These are phyloP conservation scores for Aspergillus panamensis DNA, from an alignment of 495 filamentous ascomycete genomes.

Conservation along the genomic window DNA sequence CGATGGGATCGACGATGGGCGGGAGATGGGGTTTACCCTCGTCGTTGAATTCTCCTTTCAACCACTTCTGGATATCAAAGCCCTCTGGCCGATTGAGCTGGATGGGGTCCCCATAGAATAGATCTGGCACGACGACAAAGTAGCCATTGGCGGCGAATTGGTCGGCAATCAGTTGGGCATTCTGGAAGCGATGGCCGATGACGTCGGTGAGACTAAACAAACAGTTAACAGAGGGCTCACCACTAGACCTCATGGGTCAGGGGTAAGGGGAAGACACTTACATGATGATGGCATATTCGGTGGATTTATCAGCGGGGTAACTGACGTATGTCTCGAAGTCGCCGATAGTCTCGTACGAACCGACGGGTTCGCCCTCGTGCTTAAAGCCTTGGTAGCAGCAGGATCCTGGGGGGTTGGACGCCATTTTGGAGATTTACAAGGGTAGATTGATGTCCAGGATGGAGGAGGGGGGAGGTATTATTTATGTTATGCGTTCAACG, in stretches of 20 bases:
- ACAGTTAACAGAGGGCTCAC: no score
- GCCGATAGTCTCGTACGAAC: constrained; percentile 20
- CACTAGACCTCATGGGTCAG: no score
- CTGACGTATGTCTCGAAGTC: constrained; percentile 26
- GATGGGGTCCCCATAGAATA: constrained; percentile 31
- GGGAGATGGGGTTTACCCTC: constrained; percentile 38
- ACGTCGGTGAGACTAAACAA: constrained; percentile 26
- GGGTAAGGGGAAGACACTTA: not conserved
- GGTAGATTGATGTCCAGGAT: not conserved
- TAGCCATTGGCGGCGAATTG: constrained; percentile 74
- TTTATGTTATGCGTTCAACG: no score
- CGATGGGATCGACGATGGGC: constrained; percentile 55
- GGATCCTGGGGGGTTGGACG: constrained; percentile 3
- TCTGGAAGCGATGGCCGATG: constrained; percentile 29
- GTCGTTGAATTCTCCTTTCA: not conserved
- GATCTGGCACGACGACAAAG: constrained; percentile 62
- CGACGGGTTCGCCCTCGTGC: constrained; percentile 27
- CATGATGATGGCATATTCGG: constrained; percentile 28
- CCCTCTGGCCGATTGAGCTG: constrained; percentile 26
- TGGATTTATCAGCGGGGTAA: constrained; percentile 28
- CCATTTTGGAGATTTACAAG: not conserved
- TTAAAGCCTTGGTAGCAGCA: constrained; percentile 13
- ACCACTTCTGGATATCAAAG: constrained; percentile 32
- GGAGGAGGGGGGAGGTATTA: no score
- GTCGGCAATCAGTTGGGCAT: constrained; percentile 53